A percentile compares a stretch with the other conserved stretches of the same genome.
Evolutionary conservation across 441 rosid species (phyloP).

Genomic region (Melastoma candidum): DNA sequence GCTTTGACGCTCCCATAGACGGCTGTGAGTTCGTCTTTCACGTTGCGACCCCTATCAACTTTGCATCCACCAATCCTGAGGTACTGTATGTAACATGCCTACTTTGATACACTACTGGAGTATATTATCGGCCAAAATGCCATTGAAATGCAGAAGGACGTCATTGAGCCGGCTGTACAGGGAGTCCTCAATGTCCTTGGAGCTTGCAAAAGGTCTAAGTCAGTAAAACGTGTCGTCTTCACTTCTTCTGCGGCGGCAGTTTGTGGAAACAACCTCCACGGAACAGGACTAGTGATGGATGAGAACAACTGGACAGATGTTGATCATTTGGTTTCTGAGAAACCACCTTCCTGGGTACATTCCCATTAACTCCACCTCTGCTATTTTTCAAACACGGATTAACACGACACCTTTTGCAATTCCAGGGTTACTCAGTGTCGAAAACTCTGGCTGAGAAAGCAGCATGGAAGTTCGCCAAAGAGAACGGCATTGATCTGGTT

Average conservation of each 20-base stretch:
- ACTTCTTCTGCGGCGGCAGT: conserved; percentile 41
- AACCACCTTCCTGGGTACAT: conserved; percentile 80
- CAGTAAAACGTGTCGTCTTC: conserved; percentile 63
- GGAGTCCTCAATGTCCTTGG: conserved; percentile 71
- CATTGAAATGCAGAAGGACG: conserved; percentile 40
- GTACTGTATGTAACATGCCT: conserved; percentile 8
- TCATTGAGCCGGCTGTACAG: conserved; percentile 77
- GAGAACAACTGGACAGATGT: conserved; percentile 69
- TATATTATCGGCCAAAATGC: not conserved
- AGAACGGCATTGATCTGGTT: conserved; percentile 58
- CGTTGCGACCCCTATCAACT: conserved; percentile 87
- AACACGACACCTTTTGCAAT: conserved; percentile 3
- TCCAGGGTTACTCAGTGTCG: conserved; percentile 69
- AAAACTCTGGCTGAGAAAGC: conserved; percentile 67
- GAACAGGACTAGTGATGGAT: conserved; percentile 48
- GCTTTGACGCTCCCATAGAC: conserved; percentile 44
- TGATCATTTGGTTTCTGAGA: conserved; percentile 47
- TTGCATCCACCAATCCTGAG: conserved; percentile 82
- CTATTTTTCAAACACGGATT: too few species aligned
- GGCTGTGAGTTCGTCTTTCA: conserved; percentile 74
- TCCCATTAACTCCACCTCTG: not conserved
- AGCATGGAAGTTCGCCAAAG: conserved; percentile 59
- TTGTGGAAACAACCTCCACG: conserved; percentile 5
- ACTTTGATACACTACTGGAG: too few species aligned
- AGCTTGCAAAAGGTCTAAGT: conserved; percentile 47